Evolutionary conservation across 495 filamentous ascomycete species (phyloP).

Genomic region (Neurospora sp.): DNA sequence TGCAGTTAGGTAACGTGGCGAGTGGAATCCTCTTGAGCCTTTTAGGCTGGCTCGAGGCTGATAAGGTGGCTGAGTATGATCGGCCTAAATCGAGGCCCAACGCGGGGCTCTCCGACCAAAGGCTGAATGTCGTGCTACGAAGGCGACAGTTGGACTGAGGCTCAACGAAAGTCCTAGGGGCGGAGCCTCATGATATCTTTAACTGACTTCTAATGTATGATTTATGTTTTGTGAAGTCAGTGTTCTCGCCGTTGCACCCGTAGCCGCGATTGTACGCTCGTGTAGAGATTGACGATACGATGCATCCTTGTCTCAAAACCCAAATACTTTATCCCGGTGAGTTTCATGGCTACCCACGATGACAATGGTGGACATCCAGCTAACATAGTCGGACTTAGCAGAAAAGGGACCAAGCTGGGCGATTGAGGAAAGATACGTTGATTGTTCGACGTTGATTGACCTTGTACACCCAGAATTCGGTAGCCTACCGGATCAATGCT

Average conservation of each 20-base stretch:
- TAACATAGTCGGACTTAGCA: neutral
- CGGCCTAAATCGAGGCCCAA: neutral
- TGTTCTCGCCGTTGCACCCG: neutral
- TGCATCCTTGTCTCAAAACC: neutral
- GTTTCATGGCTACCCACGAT: neutral
- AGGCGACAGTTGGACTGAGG: neutral
- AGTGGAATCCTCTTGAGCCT: neutral
- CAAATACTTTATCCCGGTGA: neutral
- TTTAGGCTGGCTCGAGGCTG: neutral
- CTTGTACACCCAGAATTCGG: neutral
- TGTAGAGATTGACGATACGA: neutral
- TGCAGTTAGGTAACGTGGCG: neutral
- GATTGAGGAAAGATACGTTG: neutral
- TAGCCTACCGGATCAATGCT: slow-evolving; percentile 9
- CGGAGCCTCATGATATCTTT: neutral
- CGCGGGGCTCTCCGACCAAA: neutral
- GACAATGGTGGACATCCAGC: neutral
- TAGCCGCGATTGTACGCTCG: neutral
- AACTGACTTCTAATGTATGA: neutral
- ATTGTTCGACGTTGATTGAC: neutral
- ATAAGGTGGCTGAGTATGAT: neutral
- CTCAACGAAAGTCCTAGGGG: neutral
- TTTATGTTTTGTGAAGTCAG: neutral
- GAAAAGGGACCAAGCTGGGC: neutral
- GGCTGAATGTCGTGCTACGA: neutral